Evolutionary conservation across 768 basidiomycete genomes (phyloP).

Genomic region (Lentinula edodes): DNA sequence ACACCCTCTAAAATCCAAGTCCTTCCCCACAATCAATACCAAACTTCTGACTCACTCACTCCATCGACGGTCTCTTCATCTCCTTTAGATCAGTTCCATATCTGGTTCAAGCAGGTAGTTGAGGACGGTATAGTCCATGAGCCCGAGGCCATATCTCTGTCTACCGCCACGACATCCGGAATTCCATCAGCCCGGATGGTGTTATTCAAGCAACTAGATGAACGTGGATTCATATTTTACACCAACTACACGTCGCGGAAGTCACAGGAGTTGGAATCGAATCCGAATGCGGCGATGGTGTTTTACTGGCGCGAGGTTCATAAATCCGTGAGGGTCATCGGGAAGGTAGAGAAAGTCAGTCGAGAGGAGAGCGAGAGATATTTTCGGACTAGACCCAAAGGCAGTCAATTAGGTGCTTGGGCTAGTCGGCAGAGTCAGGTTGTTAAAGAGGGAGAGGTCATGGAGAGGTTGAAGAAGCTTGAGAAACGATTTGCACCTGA

Average conservation of each 20-base stretch:
- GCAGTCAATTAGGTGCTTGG: conserved; percentile 88
- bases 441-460: conserved; percentile 69
- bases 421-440: conserved; percentile 84
- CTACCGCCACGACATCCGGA: conserved; percentile 64
- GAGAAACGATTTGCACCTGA: conserved; percentile 44
- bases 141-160: conserved; percentile 87
- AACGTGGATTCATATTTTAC: conserved; percentile 89
- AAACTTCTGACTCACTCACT: conserved; percentile 54
- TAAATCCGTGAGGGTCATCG: conserved; percentile 78
- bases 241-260: conserved; percentile 97
- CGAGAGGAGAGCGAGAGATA: conserved; percentile 76
- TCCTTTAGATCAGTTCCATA: conserved; percentile 81
- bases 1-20: conserved; percentile 57
- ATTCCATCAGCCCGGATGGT: conserved; percentile 88
- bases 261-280: conserved; percentile 69
- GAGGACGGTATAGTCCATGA: conserved; percentile 54
- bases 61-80: conserved; percentile 53
- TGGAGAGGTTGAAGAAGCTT: conserved; percentile 51
- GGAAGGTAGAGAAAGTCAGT: conserved; percentile 74
- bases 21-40: conserved; percentile 72
- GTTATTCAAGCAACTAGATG: conserved; percentile 87
- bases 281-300: conserved; percentile 76
- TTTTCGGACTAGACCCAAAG: conserved; percentile 75
- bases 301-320: conserved; percentile 92
- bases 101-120: conserved; percentile 75